Base-by-base conservation (phyloP, 2,329 filamentous ascomycete genomes). In the Botrytis tulipae region DNA sequence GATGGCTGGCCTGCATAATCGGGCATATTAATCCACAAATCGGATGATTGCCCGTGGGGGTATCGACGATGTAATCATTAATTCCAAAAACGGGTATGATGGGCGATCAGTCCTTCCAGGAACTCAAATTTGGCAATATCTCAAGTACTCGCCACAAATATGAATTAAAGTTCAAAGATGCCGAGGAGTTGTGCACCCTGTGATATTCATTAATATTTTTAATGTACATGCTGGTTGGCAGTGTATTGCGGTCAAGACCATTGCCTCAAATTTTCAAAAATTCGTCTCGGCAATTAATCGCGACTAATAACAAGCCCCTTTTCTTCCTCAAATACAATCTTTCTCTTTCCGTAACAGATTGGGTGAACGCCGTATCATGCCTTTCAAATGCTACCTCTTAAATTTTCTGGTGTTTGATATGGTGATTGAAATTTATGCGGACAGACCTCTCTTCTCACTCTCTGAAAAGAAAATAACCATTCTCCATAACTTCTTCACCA, bases 381-480 rank as follows among this genome's bases (percentile, higher is more conserved):
- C 22, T 54, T n/a, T 40, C 35, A 25, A 29, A 25, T 32, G 16
- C 14, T 29, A 40, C 20, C 20, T 20, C 1, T 22, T 12, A 4
- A n/a, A 37, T 2, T 20, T 25, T n/a, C 37, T 40, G 12, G 12
- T 2, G 3, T 29, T 20, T 29, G 25, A 29, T 44, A 22, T 32
- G 25, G 25, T 1, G 35, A 54, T 25, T 12, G 16, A 42, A 16
- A 32, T 32, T 68, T 85, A 93, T 68, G 90, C 89, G 32, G 92
- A 92, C 75, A 98, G 85, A 2, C 95, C 95, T 76, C 94, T 87
- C 85, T 96, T 97, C 87, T 97, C 95, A 80, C 92, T 93, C 83
- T 98, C 95, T 9, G 93, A 96, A 80, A 95, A 98, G 89, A 98
- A 98, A 80, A 98, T 97, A 73, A 98, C 91, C 94, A 98, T 97